Evolutionary conservation across 768 basidiomycete genomes (phyloP), one percentile per base, ranked within the genome.

Genomic region (Lactarius sp.): DNA sequence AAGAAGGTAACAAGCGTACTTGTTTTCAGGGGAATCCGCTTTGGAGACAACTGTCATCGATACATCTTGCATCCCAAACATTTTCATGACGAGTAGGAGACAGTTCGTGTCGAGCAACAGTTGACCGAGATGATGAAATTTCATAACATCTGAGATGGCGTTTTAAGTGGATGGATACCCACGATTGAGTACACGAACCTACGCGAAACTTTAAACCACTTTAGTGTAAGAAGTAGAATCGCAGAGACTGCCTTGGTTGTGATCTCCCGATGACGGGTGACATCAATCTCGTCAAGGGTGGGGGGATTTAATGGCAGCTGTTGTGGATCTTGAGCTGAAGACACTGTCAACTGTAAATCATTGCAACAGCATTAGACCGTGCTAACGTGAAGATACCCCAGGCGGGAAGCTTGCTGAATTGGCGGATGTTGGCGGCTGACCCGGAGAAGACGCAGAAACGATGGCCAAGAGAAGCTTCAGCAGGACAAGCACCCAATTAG

Each of bases 141-240:
- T 98, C 90, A 99, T 95, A 20, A 89, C 86, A 76, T 98, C 96
- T 98, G 68, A 16, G 33, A 57, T 46, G 22, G n/a, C 60, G 44
- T n/a, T 18, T 52, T 62, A 37, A 66, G 34, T 20, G 4, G 12
- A 50, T 56, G 52, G 42, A 55, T 18, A 20, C 34, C 7, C 8
- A 18, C 52, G 33, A 52, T 52, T 36, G 41, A 52, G 34, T 37
- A 22, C 10, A 59, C 20, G 36, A 52, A 81, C 94, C 74, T 69
- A 98, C 96, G 97, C 56, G 96, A 98, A 27, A 90, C 91, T 75
- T 98, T 98, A 80, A 98, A 96, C 97, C 97, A 99, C 73, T 98
- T 97, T 68, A 99, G 74, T 2, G 90, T 83, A 42, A 98, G 77
- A 6, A 98, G 75, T 33, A 99, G 75, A 61, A 98, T 97, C 1